phyloP scores from a whole-genome alignment of 108 stramenopile genomes.

The Pseudonitzschia multiseries region DNA sequence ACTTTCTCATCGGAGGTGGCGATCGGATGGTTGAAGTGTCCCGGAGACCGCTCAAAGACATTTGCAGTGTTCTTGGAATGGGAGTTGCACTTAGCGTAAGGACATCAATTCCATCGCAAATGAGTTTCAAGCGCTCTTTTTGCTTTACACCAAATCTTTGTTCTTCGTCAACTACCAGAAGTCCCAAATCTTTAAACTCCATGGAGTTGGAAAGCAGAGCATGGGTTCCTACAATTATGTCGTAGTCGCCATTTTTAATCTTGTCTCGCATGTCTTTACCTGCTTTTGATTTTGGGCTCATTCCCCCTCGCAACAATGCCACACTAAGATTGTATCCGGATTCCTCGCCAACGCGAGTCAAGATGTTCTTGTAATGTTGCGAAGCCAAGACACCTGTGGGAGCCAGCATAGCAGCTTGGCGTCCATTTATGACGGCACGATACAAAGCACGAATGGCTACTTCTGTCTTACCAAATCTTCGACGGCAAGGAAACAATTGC shows the following conservation, averaged over 20 bases:
- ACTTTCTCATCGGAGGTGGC: constrained; percentile 86
- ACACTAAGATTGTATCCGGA: constrained; percentile 58
- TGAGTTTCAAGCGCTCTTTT: constrained; percentile 91
- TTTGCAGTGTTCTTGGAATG: constrained; percentile 94
- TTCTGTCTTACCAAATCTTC: constrained; percentile 92
- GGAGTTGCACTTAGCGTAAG: constrained; percentile 95
- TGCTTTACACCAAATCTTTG: constrained; percentile 97
- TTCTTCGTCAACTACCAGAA: constrained; percentile 95
- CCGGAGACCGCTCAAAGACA: constrained; percentile 87
- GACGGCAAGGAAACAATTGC: neutral
- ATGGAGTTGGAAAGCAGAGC: constrained; percentile 78
- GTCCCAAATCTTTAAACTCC: constrained; percentile 81
- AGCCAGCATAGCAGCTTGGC: constrained; percentile 91
- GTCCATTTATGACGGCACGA: constrained; percentile 77
- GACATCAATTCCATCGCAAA: constrained; percentile 88
- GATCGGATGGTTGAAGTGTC: constrained; percentile 90
- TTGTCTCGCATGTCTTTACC: constrained; percentile 64
- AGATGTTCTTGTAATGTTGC: constrained; percentile 83
- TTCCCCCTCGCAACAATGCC: constrained; percentile 70
- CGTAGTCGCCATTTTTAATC: constrained; percentile 63
- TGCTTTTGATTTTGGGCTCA: constrained; percentile 71
- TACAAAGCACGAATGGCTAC: constrained; percentile 90
- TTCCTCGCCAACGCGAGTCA: constrained; percentile 72
- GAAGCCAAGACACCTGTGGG: constrained; percentile 94
- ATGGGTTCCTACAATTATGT: constrained; percentile 93